Conservation (phyloP, 345 rosid species). For the Durio zibethinus region DNA sequence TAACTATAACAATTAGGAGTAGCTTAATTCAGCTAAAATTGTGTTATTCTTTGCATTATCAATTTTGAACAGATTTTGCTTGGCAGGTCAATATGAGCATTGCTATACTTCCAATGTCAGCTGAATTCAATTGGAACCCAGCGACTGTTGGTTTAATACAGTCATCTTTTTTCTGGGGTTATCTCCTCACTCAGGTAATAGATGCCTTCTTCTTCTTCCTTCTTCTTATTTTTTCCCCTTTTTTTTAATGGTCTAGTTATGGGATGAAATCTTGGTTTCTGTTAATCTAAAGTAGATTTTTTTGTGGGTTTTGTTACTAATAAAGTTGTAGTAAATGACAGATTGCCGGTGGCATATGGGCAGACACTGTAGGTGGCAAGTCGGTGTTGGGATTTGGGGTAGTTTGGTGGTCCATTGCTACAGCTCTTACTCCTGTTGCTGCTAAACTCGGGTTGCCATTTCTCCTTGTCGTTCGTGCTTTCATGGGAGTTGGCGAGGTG, state of each 20-base stretch:
- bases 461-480: slow-evolving; percentile 80
- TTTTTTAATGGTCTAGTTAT: background rate
- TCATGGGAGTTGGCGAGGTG: slow-evolving; percentile 97
- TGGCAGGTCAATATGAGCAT: slow-evolving; percentile 96
- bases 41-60: slow-evolving; percentile 10
- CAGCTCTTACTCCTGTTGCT: slow-evolving; percentile 80
- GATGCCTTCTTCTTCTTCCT: background rate
- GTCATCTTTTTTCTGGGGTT: slow-evolving; percentile 98
- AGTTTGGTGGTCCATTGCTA: slow-evolving; percentile 91
- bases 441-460: slow-evolving; percentile 85
- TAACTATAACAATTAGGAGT: background rate
- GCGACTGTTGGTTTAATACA: slow-evolving; percentile 87
- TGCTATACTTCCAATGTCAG: slow-evolving; percentile 99
- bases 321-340: slow-evolving; percentile 16
- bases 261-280: background rate
- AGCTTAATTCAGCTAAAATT: background rate
- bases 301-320: slow-evolving; percentile 9
- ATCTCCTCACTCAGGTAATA: slow-evolving; percentile 84
- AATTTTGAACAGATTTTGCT: slow-evolving; percentile 25
- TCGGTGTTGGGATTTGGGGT: slow-evolving; percentile 84
- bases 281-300: background rate
- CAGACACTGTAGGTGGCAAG: slow-evolving; percentile 91
- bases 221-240: background rate
- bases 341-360: slow-evolving; percentile 98
- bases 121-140: slow-evolving; percentile 81